These are phyloP conservation scores for Isabelozyma gotoi DNA, from an alignment of 805 yeast genomes.

Conservation along the genomic window DNA sequence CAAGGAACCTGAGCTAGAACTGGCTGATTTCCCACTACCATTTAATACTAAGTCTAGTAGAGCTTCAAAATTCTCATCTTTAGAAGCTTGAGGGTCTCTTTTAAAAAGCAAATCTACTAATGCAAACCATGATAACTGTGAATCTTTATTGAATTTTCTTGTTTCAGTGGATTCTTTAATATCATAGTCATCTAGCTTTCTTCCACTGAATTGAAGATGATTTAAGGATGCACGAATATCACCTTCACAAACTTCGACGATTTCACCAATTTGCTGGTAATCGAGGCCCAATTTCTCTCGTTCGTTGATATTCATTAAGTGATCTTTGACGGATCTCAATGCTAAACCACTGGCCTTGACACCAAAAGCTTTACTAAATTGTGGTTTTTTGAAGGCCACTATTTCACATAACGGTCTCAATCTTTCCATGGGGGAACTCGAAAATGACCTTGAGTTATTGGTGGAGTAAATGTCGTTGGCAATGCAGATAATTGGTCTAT, in stretches of 20 bases:
- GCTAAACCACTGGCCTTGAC: slow-evolving; percentile 35
- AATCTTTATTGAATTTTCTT: slow-evolving; percentile 50
- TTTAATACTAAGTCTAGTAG: slow-evolving; percentile 46
- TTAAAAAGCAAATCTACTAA: slow-evolving; percentile 62
- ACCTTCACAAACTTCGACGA: slow-evolving; percentile 71
- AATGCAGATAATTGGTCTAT: slow-evolving; percentile 86
- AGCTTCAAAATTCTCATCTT: slow-evolving; percentile 48
- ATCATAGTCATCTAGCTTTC: slow-evolving; percentile 10
- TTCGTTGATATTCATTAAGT: slow-evolving; percentile 48
- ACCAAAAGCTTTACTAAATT: slow-evolving; percentile 46
- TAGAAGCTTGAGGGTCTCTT: slow-evolving; percentile 45
- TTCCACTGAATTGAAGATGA: slow-evolving; percentile 64
- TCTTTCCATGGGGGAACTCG: slow-evolving; percentile 56
- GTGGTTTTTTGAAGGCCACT: slow-evolving; percentile 61
- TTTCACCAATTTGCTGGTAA: slow-evolving; percentile 55
- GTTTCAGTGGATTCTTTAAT: slow-evolving; percentile 3
- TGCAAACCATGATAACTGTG: slow-evolving; percentile 63
- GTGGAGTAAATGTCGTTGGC: slow-evolving; percentile 81
- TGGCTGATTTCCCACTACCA: slow-evolving; percentile 34
- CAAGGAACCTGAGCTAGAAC: slow-evolving; percentile 38
- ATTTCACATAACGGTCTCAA: slow-evolving; percentile 74
- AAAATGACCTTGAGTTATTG: slow-evolving; percentile 18
- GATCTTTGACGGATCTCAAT: slow-evolving; percentile 35
- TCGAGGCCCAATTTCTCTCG: slow-evolving; percentile 52
- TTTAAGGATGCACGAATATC: slow-evolving; percentile 87